Base-by-base conservation (phyloP, 2,329 filamentous ascomycete genomes). In the Fusarium sp. region DNA sequence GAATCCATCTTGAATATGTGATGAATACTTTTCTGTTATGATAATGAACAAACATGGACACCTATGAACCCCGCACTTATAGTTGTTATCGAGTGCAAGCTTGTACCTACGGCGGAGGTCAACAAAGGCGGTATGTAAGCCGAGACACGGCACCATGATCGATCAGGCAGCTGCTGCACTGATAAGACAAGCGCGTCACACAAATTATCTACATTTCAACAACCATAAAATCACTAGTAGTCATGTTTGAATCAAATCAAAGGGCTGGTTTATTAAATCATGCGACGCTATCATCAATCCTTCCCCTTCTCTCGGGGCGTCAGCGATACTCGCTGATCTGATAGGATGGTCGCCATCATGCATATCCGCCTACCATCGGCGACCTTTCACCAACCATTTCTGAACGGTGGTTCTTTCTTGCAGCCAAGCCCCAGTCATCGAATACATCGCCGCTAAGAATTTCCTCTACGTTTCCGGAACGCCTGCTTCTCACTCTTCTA, bases 401-500 rank as follows among this genome's bases (percentile, higher is more conserved):
- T 24, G 60, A 71, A 59, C 48, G 69, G 56, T 61, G 39, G 16
- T 59, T 22, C 54, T 71, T 60, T 61, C 27, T 71, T 59, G 60
- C 52, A 48, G 63, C 63, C 54, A 64, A 31, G 41, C 57, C 65
- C 67, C 50, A 45, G 10, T 52, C 48, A 52, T 31, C 27, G 24
- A 52, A 60, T 33, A 43, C 63, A 50, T 45, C 48, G 18, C 45
- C 11, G 37, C 59, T 45, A 33, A 14, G 18, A 37, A 16, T 35
- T 57, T 57, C 33, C 14, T 22, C 54, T 37, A 20, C 33, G 16
- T 22, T 64, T 74, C 67, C 60, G 24, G 37, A 74, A 66, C 48
- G 41, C 67, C 57, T 64, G 50, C 65, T 65, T 14, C 31, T 52
- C 27, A 52, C 48, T 18, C 20, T 31, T 82, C 68, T 86, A 87